Evolutionary conservation across 2,329 filamentous ascomycete genomes (phyloP).

Genomic region (Fusarium bactridioides): DNA sequence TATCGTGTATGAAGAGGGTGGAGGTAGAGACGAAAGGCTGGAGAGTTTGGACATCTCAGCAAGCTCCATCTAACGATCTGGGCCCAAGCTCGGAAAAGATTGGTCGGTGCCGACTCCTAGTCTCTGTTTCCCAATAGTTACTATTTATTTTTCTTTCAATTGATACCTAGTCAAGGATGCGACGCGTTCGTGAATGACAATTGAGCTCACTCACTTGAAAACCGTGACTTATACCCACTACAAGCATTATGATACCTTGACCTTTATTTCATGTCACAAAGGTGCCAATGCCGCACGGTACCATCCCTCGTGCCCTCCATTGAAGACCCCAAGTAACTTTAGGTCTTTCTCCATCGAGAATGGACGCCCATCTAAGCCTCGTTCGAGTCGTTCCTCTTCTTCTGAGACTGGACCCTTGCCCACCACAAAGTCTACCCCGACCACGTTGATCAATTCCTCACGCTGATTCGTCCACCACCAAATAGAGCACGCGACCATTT

Average conservation of each 20-base stretch:
- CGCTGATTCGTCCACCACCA: slow-evolving; percentile 47
- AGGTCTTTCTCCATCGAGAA: slow-evolving; percentile 15
- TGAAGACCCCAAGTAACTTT: slow-evolving; percentile 4
- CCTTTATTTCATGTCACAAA: slow-evolving; percentile 1
- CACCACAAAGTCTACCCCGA: slow-evolving; percentile 37
- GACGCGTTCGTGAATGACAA: background rate
- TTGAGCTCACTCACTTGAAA: background rate
- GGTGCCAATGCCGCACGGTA: slow-evolving; percentile 15
- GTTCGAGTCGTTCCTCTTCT: slow-evolving; percentile 31
- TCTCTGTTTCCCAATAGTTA: background rate
- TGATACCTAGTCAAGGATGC: background rate
- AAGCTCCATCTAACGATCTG: slow-evolving; percentile 6
- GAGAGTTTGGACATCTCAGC: slow-evolving; percentile 27
- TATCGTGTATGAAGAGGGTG: background rate
- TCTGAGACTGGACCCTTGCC: slow-evolving; percentile 34
- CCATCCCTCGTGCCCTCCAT: slow-evolving; percentile 21
- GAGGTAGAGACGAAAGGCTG: slow-evolving; percentile 33
- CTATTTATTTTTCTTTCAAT: background rate
- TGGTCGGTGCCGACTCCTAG: slow-evolving; percentile 29
- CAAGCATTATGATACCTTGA: slow-evolving; percentile 3
- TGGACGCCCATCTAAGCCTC: slow-evolving; percentile 35
- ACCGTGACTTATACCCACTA: slow-evolving; percentile 19
- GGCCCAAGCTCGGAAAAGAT: background rate
- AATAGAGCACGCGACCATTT: slow-evolving; percentile 53
- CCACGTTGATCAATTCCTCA: slow-evolving; percentile 47